Base-by-base conservation (phyloP, 352 stramenopile genomes). In the Phytophthora hibernalis region DNA sequence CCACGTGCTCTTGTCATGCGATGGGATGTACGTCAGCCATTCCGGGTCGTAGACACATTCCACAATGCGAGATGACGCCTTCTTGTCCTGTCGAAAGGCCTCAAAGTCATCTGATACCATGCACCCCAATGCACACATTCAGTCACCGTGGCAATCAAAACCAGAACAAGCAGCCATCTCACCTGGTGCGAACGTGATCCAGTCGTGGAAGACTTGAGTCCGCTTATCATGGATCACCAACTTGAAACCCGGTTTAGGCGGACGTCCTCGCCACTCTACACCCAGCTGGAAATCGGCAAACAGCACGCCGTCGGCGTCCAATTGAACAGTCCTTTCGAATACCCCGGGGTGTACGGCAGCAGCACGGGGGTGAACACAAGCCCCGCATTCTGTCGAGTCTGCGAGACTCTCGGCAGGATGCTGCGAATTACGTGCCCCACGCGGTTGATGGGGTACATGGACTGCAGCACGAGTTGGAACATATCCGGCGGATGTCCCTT, bases 191-290 rank as follows among this genome's bases (percentile, higher is more conserved):
- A 96, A 90, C 10, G 86, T 94, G 70, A 96, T 86, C 88, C 88
- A 96, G 70, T 96, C 88, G 53, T 95, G 86, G 60, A 95, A 96
- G 26, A 92, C 68, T 37, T 88, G 85, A 50, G 87, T 93, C 42
- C 87, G 80, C 50, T 95, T 96, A 51, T 96, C 86, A 72, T 91
- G 88, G 18, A 93, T 73, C 54, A 94, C 76, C 28, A 96, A 68
- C 67, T 96, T 96, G 70, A 93, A 96, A 5, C 87, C 86, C 4
- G 85, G 82, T 50, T 91, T 93, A 2, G 84, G 86, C 4, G 86
- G 86, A 3, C 87, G 73, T 26, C 85, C 84, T 43, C 87, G 61
- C 87, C 87, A 96, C 59, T 96, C 87, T 10, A 96, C 85, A 20
- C 84, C 80, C 15, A 96, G 67, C 51, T 96, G 87, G 49, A 96